Base-by-base conservation (phyloP, 352 stramenopile genomes). In the Phytophthora podocarpi region DNA sequence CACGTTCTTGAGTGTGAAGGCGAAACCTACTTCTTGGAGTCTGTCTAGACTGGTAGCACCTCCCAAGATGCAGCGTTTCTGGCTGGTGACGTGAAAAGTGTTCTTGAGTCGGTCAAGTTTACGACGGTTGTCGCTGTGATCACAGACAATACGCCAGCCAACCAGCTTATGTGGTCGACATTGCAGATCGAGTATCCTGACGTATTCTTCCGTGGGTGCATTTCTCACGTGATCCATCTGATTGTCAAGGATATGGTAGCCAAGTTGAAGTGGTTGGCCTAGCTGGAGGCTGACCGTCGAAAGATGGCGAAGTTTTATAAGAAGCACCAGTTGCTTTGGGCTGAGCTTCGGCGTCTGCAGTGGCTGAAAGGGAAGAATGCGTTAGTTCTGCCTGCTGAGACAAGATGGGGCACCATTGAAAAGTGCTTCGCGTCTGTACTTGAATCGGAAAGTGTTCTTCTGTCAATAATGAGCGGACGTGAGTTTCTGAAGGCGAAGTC, bases 241-340 rank as follows among this genome's bases (percentile, higher is more conserved):
- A 13, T 27, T 11, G 20, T 43, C 3, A 43, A 43, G 37, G 37
- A 27, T 21, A 20, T 41, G 6, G 35, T 41, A 6, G 12, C 35
- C 16, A 20, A 8, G 35, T 11, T 41, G 15, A 20, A 20, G 15
- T 41, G 35, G 35, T 23, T 41, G 13, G 15, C 4, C 2, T 30
- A 27, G 10, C 27, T 40, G 8, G 15, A 46, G 35, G 26, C 16
- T 1, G 16, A 56, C n/a, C 30, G 35, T 16, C 32, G 24, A 18
- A 46, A 45, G 34, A 7, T 56, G 13, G 34, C 36, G 2, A 39
- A 28, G 10, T 31, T 41, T 43, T 40, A 48, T n/a, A 57, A 48
- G 35, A 57, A 48, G 36, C 24, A 48, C 26, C 36, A 47, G 47
- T 11, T 18, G 47, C 26, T 55, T 5, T 55, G 32, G 32, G 20